Conservation (phyloP, 2,329 filamentous ascomycete genomes). For the Aspergillus sp. region DNA sequence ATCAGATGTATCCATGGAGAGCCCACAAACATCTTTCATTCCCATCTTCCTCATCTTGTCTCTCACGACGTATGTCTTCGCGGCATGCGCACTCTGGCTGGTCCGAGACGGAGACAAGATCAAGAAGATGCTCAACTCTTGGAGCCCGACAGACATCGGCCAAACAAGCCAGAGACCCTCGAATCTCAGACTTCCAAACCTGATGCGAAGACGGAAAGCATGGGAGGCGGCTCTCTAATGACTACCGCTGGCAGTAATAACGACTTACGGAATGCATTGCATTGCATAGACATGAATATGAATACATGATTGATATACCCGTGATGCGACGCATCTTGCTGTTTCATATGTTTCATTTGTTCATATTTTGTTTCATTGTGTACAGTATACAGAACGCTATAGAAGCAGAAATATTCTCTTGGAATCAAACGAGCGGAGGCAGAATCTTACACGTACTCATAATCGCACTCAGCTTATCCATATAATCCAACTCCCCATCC, state of each 20-base stretch:
- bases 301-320: background rate
- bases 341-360: too few species aligned
- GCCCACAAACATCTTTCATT: background rate
- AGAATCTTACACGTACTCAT: constrained; percentile 11
- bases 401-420: too few species aligned
- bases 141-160: background rate
- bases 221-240: background rate
- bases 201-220: background rate
- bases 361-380: background rate
- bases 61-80: background rate
- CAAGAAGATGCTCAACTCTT: background rate
- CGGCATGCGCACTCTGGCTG: background rate
- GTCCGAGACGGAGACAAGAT: constrained; percentile 52
- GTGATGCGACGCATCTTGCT: too few species aligned
- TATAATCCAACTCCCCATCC: constrained; percentile 3
- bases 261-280: background rate
- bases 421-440: constrained; percentile 6
- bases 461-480: constrained; percentile 6
- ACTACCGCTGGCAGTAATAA: background rate
- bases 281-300: background rate
- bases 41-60: background rate
- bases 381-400: background rate
- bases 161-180: too few species aligned
- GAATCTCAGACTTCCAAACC: background rate
- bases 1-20: background rate